Percentiles rank a stretch among this genome's conserved stretches.
Evolutionary conservation across 1,139 yeast genomes (phyloP).

Genomic region (Candida tropicalis): DNA sequence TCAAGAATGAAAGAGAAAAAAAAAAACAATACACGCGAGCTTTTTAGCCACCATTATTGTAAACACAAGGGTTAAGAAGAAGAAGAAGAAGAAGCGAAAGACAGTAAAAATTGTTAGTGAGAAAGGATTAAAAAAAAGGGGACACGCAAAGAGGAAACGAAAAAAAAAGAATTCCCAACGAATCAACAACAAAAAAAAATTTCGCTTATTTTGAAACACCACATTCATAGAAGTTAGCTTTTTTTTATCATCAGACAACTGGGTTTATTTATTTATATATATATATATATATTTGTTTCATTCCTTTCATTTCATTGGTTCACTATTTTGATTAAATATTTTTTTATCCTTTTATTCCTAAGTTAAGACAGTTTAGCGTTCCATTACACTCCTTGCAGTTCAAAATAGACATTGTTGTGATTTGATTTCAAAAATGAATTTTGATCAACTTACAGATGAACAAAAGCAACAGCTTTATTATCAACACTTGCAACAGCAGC

Average conservation of each 20-base stretch:
- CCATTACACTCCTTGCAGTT: neutral
- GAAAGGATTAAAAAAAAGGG: neutral
- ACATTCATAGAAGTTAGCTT: no score
- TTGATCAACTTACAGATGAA: constrained; percentile 34
- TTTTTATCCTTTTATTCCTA: neutral
- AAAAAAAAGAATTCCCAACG: neutral
- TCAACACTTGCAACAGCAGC: constrained; percentile 24
- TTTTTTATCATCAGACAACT: neutral
- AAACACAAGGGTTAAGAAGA: neutral
- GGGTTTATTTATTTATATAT: neutral
- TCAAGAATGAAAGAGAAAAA: neutral
- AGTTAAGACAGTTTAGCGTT: neutral
- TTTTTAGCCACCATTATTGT: neutral
- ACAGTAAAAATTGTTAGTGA: neutral
- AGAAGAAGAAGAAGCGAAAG: neutral
- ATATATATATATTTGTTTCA: neutral
- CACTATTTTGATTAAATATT: neutral
- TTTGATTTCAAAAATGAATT: constrained; percentile 25
- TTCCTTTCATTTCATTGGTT: neutral
- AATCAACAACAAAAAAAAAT: constrained; percentile 5
- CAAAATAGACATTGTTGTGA: neutral
- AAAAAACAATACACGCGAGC: neutral
- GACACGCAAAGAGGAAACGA: constrained; percentile 1
- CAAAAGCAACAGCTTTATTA: constrained; percentile 37
- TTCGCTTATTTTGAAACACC: neutral